Conservation (phyloP, 495 filamentous ascomycete genomes). For the Trypethelium eluteriae region DNA sequence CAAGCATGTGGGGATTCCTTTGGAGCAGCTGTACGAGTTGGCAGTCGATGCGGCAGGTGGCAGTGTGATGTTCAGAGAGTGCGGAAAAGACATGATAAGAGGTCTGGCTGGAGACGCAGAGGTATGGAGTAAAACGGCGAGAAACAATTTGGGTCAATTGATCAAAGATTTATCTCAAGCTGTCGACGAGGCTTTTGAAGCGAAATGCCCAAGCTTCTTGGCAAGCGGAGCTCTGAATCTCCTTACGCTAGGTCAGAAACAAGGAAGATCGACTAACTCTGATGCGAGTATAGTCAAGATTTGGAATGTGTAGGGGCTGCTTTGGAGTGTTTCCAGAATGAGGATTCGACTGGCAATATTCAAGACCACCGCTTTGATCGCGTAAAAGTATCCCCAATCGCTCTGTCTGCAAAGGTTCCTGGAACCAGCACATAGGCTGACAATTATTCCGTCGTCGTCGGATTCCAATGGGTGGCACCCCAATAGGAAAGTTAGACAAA, state of each 20-base stretch:
- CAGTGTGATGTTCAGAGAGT: conserved; percentile 52
- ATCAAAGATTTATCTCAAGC: conserved; percentile 9
- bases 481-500: too few species aligned
- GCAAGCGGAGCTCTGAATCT: conserved; percentile 11
- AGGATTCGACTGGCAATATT: too few species aligned
- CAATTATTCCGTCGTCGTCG: too few species aligned
- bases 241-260: conserved; percentile 3
- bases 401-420: too few species aligned
- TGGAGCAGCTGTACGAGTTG: conserved; percentile 57
- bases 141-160: conserved; percentile 2
- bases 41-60: conserved; percentile 64
- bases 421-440: too few species aligned
- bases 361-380: too few species aligned
- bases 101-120: conserved; percentile 16
- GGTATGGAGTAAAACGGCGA: not conserved
- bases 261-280: too few species aligned
- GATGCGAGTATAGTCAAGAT: conserved; percentile 12
- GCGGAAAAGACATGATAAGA: conserved; percentile 48
- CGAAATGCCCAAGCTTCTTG: conserved; percentile 9
- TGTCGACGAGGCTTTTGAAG: conserved; percentile 5
- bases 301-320: conserved; percentile 3
- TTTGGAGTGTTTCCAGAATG: not conserved
- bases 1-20: conserved; percentile 51
- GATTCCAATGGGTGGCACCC: too few species aligned
- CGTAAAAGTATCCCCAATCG: too few species aligned